Percentiles rank a stretch among this genome's conserved stretches.
Conservation (phyloP, 208 protist genomes). For the Endotrypanum monterogeii region DNA sequence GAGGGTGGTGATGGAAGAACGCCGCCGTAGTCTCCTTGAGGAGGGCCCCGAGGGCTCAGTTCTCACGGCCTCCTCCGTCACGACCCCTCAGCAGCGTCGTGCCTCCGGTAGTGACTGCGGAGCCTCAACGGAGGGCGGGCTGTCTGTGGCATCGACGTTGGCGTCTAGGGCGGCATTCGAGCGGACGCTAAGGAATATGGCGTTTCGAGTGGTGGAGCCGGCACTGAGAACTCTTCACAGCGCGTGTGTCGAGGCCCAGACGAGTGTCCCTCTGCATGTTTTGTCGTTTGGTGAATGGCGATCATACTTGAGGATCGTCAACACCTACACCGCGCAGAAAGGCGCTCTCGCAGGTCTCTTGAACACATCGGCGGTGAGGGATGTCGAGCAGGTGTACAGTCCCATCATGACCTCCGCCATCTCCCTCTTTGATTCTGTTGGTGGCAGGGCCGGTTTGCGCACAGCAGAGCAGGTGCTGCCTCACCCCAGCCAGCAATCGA, state of each 20-base stretch:
- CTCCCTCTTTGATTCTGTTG: constrained; percentile 24
- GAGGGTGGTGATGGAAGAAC: constrained; percentile 78
- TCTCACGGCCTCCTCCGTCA: constrained; percentile 51
- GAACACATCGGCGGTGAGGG: background rate
- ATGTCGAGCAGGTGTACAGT: constrained; percentile 2
- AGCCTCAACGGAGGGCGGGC: background rate
- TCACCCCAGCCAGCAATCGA: constrained; percentile 41
- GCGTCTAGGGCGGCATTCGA: constrained; percentile 13
- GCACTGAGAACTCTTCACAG: constrained; percentile 64
- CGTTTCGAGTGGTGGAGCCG: constrained; percentile 80
- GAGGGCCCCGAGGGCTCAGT: constrained; percentile 77
- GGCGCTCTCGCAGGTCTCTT: background rate
- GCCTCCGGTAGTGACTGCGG: background rate
- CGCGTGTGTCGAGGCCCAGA: constrained; percentile 5
- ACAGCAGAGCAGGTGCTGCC: constrained; percentile 63
- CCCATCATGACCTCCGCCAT: constrained; percentile 21
- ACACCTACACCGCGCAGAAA: background rate
- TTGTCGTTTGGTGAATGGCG: constrained; percentile 21
- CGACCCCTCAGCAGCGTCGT: constrained; percentile 5
- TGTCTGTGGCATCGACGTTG: background rate
- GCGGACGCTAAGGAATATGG: constrained; percentile 61
- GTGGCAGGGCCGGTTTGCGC: constrained; percentile 30
- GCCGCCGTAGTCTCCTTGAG: constrained; percentile 48
- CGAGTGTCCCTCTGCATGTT: constrained; percentile 16
- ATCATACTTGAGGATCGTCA: background rate